phyloP scores from a whole-genome alignment of 2,329 filamentous ascomycete species.

The Stylonectria norvegica region DNA sequence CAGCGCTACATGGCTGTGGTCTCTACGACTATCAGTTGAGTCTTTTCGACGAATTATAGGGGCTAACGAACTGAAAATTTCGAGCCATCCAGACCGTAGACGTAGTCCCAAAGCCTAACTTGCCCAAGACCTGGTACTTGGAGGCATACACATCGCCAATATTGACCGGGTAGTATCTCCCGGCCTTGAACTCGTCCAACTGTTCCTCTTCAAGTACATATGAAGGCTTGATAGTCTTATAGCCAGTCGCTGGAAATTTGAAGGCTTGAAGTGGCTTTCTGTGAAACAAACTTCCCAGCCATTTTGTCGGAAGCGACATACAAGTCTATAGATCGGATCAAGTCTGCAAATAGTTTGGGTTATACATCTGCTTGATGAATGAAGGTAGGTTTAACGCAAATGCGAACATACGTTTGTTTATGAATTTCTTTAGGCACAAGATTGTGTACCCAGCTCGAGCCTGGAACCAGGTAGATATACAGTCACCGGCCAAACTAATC shows the following conservation, averaged over 20 bases:
- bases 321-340: too few relatives aligned
- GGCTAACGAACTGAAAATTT: constrained; percentile 14
- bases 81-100: constrained; percentile 25
- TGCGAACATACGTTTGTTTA: too few relatives aligned
- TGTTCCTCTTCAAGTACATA: constrained; percentile 19
- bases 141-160: constrained; percentile 18
- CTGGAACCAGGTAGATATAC: too few relatives aligned
- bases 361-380: too few relatives aligned
- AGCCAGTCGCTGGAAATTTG: constrained; percentile 11
- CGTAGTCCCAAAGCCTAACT: constrained; percentile 22
- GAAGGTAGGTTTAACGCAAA: too few relatives aligned
- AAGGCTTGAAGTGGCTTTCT: too few relatives aligned
- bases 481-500: too few relatives aligned
- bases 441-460: too few relatives aligned
- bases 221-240: constrained; percentile 3
- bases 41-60: neutral
- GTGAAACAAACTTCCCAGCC: too few relatives aligned
- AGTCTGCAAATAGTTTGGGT: too few relatives aligned
- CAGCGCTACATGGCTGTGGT: constrained; percentile 4
- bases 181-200: constrained; percentile 14
- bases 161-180: constrained; percentile 19
- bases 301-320: too few relatives aligned
- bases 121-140: constrained; percentile 19
- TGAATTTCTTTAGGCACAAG: too few relatives aligned
- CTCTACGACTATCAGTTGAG: neutral